Base-by-base conservation (phyloP, 1,284 basidiomycete genomes). In the Ustilago shanxiensis region DNA sequence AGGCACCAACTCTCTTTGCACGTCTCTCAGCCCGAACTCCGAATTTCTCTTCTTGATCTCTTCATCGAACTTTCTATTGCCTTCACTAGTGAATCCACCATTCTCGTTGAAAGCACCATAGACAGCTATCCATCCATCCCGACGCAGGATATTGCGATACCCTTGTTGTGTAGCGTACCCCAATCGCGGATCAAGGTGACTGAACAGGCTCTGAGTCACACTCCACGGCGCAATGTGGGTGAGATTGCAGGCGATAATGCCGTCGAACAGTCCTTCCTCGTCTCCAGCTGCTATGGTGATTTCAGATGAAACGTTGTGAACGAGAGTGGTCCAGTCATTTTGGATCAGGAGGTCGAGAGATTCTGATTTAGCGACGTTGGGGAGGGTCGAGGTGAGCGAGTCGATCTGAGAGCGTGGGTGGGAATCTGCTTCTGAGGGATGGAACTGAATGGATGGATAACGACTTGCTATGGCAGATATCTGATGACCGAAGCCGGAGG, bases 71-170 rank as follows among this genome's bases (percentile, higher is more conserved):
- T 64, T 63, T n/a, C 54, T 10, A 26, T 81, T 79, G 2, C 68
- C 79, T 7, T 70, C 64, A 11, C 66, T 68, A 0, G 77, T 73
- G 33, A 57, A 71, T 3, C 22, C 20, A 0, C 71, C 77, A 3
- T 74, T 33, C 41, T 81, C 66, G 55, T 79, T 81, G 60, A 81
- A 81, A 0, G 79, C 76, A 1, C 79, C 79, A 44, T 81, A 81
- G 33, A 81, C 61, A 14, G 78, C 78, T 22, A 79, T 62, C 57
- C 68, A 79, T 1, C 78, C 78, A 20, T 64, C 3, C 8, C 18
- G 9, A 8, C 47, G 58, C 14, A 79, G 57, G 1, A 77, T 24
- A 20, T 58, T 66, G 5, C 56, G 7, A 24, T 66, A 60, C 7
- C 77, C 77, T 35, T 60, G 55, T 28, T 71, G 69, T 5, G 68